Base-by-base conservation (phyloP, 495 filamentous ascomycete species). In the Tuber indicum region DNA sequence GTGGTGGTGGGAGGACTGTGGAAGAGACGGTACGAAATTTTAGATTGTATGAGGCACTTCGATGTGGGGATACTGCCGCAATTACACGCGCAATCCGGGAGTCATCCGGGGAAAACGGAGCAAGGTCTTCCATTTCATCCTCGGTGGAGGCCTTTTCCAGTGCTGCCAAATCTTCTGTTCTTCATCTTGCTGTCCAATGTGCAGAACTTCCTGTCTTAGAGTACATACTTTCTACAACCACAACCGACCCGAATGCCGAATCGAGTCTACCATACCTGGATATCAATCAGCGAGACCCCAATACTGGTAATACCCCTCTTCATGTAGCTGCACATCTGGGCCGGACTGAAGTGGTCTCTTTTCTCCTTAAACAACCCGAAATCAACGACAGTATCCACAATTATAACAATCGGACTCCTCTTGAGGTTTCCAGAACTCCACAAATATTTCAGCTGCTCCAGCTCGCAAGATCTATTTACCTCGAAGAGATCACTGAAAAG, bases 361-460 rank as follows among this genome's bases (percentile, higher is more conserved):
- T 97, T 46, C 85, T 99, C 52, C 87, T 99, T 42, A 92, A 92
- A 42, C 89, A 92, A 74, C 88, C 91, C 69, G 90, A 89, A 36
- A 91, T 97, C 83, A 96, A 98, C 77, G 96, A 98, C 83, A 91
- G 93, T 5, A 87, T 97, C 49, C 87, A 91, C n/a, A 99, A 98
- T 85, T 92, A 93, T 81, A 90, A 92, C 74, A 93, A 94, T 72
- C 93, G 93, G 74, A 90, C 94, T 0, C 90, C 96, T 7, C 89
- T 99, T 66, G 96, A 98, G 83, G 87, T 98, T 45, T 93, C 96
- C 4, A 90, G 93, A 19, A 97, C 89, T 19, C 94, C 96, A 9
- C 94, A 97, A 21, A 97, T 98, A 75, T 98, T 95, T 85, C 94
- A 99, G 84, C 92, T 94, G 81, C 88, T 99, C 74, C 96, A 99